Conservation (phyloP, 306 rosid genomes). For the Cucumis melo region DNA sequence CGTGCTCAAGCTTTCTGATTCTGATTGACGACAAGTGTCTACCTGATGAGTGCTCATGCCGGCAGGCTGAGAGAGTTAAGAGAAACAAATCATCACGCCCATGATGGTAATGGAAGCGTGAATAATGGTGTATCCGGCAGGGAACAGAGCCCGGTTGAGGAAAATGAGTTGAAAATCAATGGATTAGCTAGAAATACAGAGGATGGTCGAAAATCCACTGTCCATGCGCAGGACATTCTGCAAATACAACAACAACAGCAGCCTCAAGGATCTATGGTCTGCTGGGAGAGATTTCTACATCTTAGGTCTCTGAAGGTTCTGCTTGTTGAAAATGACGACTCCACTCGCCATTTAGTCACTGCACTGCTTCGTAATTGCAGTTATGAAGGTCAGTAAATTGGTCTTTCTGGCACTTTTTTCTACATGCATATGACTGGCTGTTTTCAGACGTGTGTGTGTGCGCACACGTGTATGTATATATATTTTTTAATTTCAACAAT, state of each 20-base stretch:
- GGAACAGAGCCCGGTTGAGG: constrained; percentile 19
- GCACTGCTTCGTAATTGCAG: constrained; percentile 93
- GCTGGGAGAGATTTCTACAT: constrained; percentile 92
- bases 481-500: neutral
- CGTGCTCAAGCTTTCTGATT: constrained; percentile 6
- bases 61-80: constrained; percentile 24
- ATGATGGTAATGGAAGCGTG: constrained; percentile 23
- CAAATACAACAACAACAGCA: constrained; percentile 35
- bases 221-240: constrained; percentile 25
- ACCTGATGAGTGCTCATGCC: constrained; percentile 41
- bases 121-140: constrained; percentile 21
- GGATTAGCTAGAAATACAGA: constrained; percentile 27
- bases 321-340: constrained; percentile 80
- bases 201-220: constrained; percentile 26
- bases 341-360: constrained; percentile 74
- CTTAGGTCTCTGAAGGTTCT: constrained; percentile 72
- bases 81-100: constrained; percentile 21
- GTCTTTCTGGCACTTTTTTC: neutral
- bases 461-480: neutral
- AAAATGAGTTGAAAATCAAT: constrained; percentile 33
- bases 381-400: constrained; percentile 57
- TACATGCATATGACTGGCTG: neutral
- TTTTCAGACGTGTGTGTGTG: neutral
- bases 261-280: constrained; percentile 56
- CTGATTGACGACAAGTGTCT: constrained; percentile 29